Evolutionary conservation across 768 basidiomycete genomes (phyloP), one percentile per base, ranked within the genome.

Genomic region (Psilocybe cyanescens): DNA sequence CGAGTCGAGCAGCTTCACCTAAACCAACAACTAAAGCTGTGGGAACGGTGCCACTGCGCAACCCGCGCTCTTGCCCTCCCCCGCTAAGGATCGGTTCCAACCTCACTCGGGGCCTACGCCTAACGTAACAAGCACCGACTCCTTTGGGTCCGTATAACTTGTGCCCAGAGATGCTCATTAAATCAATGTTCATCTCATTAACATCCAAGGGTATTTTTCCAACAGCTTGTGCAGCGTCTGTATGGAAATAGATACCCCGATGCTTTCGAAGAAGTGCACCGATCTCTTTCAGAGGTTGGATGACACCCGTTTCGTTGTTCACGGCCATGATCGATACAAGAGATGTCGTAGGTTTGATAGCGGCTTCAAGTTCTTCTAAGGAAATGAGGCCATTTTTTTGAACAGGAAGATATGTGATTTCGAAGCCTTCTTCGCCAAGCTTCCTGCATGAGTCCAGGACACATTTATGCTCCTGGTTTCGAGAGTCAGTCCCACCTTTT

Each of bases 131-230:
- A 16, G 94, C 95, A 44, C 97, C 97, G 33, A 98, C 76, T 6
- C 97, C 97, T 75, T 99, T 99, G 4, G 97, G 97, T 2, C 97
- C 97, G 74, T 99, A 99, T 3, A 99, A 75, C 79, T 99, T 99
- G 81, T 99, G 97, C 1, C 93, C 97, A 7, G 94, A 95, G 51
- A 99, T 94, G 66, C 92, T 94, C 89, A 99, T 88, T 47, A 97
- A 81, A 78, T 99, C 97, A 59, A 99, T 85, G 68, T 96, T 94
- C 86, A 94, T 88, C 67, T 89, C 94, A 70, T 99, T 95, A 44
- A 99, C 97, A 74, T 99, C 90, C 33, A 99, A 66, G 1, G 89
- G 87, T 57, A 99, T 88, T 78, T 98, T 97, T 39, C 94, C 95
- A 30, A 87, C 87, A 3, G 95, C 97, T 74, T 99, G 97, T 0